Evolutionary conservation across 176 grass and related monocot species (phyloP), one percentile per base, ranked within the genome.

Genomic region (Paspalum vaginatum): DNA sequence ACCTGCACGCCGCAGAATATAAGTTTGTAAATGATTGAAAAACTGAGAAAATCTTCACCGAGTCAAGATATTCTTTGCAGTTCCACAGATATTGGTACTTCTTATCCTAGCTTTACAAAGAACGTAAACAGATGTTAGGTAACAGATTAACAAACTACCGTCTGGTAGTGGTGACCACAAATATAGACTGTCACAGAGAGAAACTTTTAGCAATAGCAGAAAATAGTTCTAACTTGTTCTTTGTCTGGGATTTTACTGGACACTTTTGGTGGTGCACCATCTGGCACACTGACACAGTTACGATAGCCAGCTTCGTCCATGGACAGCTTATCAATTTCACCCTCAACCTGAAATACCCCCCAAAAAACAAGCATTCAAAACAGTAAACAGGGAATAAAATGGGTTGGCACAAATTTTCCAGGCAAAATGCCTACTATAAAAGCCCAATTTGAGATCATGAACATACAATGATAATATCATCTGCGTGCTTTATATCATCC

Each of bases 251-350:
- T 21, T 37, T 89, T 87, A 21, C 84, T 77, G 26, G 88, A 93
- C 74, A 90, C 54, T 67, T 32, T 21, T 24, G 86, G 13, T 24
- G 90, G 90, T 70, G 91, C 91, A 71, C 91, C 91, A 88, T 93
- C 88, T 72, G 97, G 93, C 26, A 99, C 88, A 74, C 93, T 99
- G 69, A 99, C 86, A 84, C 93, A 99, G 77, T 96, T 99, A 57
- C 27, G 77, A 73, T 82, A 99, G 40, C 97, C 97, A 77, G 87
- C 93, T 81, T 99, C 93, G 74, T 99, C 97, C 90, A 99, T 91
- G 16, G 93, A 99, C 59, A 99, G 90, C 80, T 99, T 99, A 90
- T 99, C 91, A 64, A 99, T 96, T 91, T 99, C 97, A 77, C 93
- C 93, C 76, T 95, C 91, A 56, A 99, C 97, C 97, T 93, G 51